Evolutionary conservation across 2,329 filamentous ascomycete species (phyloP), one percentile per base, ranked within the genome.

Genomic region (Alternaria angustiovoidea): DNA sequence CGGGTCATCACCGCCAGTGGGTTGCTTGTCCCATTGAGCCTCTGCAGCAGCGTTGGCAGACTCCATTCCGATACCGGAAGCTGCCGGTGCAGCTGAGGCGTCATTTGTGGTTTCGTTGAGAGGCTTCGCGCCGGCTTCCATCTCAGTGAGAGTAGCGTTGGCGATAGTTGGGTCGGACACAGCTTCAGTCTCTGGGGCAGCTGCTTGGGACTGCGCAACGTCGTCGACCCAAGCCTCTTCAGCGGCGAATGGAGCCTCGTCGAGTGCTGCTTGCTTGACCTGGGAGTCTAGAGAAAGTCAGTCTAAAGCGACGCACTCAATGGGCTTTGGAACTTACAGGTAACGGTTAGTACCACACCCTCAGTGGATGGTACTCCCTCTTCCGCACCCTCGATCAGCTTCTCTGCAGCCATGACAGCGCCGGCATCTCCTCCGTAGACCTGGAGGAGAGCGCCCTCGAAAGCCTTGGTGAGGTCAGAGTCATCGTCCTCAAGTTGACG

Each of bases 371-470:
- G 80, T 2, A 91, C 88, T 60, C 83, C 83, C 65, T 94, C 91
- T 14, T 88, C 84, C 26, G 87, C 84, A 34, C 91, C 91, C 59
- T 92, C 84, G 56, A 93, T 90, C 59, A 96, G 84, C 82, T 91
- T 93, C 73, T 92, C 80, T 81, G 93, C 93, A 57, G 90, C 87
- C 54, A 86, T 82, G 24, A 95, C 91, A 51, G 91, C 92, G 67
- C 82, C 85, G 65, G 91, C 86, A 71, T 94, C 91, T 47, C 92
- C 92, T 46, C 88, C 87, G 79, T 96, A 95, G 32, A 95, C 90
- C 61, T 90, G 86, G 47, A 93, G 83, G 59, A 96, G 83, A 34
- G 92, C 88, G 53, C 91, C 91, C 80, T 96, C 92, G 61, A 95
- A 88, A 36, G 91, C 92, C 79, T 89, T 88, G 79, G 89, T 92